These are phyloP conservation scores for Ganoderma multipileum DNA, from an alignment of 1,284 basidiomycete species.

Conservation along the genomic window DNA sequence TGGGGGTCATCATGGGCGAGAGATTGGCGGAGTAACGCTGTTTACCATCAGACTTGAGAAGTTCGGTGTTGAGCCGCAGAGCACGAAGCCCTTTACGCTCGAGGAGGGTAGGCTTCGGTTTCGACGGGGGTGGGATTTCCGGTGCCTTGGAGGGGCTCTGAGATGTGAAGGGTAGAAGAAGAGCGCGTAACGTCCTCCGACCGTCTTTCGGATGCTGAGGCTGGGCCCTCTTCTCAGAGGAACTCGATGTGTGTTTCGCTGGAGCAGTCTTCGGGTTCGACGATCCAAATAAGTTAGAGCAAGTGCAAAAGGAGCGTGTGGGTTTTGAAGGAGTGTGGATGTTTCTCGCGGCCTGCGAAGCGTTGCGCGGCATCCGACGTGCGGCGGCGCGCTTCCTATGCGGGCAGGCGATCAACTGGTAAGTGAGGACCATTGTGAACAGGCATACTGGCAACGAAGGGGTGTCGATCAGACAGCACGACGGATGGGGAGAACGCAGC, in stretches of 20 bases:
- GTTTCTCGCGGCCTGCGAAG: conserved; percentile 9
- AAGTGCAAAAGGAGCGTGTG: conserved; percentile 15
- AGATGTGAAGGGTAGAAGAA: conserved; percentile 29
- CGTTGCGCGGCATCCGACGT: conserved; percentile 16
- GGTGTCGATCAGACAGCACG: not conserved
- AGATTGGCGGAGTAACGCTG: conserved; percentile 22
- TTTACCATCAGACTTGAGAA: conserved; percentile 6
- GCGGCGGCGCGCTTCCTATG: conserved; percentile 20
- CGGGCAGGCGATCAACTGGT: conserved; percentile 36
- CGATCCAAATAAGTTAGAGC: conserved; percentile 7
- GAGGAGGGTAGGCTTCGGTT: conserved; percentile 12
- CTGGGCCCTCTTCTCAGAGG: conserved; percentile 10
- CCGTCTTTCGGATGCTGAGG: not conserved
- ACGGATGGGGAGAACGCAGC: not conserved
- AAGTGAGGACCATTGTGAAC: conserved; percentile 37
- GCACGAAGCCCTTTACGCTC: conserved; percentile 21
- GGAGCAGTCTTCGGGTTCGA: not conserved
- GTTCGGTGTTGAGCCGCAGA: conserved; percentile 19
- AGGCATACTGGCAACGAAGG: conserved; percentile 30
- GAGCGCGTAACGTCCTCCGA: conserved; percentile 12
- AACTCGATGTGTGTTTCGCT: not conserved
- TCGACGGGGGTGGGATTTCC: conserved; percentile 21
- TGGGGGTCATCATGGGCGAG: conserved; percentile 14
- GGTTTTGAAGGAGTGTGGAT: conserved; percentile 29
- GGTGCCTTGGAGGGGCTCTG: conserved; percentile 14